A percentile compares a stretch with the other conserved stretches of the same genome.
Conservation (phyloP, 495 filamentous ascomycete species). For the Patellaria atrata region DNA sequence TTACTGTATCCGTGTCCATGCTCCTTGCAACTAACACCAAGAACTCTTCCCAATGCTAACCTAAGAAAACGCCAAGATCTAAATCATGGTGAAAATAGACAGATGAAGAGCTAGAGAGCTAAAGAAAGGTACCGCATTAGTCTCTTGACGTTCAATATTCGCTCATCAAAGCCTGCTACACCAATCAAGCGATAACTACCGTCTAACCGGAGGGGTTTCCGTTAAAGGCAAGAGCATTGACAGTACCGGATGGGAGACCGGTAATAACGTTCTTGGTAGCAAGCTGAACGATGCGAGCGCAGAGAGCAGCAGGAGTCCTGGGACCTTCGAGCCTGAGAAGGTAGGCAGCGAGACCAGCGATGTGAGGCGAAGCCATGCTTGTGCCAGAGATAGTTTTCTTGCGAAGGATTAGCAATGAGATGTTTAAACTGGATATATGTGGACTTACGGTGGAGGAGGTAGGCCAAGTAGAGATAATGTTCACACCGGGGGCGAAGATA, state of each 20-base stretch:
- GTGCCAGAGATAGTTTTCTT: slow-evolving; percentile 44
- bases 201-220: slow-evolving; percentile 12
- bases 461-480: slow-evolving; percentile 26
- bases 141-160: too few relatives aligned
- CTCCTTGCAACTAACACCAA: too few relatives aligned
- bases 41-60: too few relatives aligned
- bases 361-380: slow-evolving; percentile 47
- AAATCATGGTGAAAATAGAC: too few relatives aligned
- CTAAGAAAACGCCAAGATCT: too few relatives aligned
- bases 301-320: slow-evolving; percentile 14
- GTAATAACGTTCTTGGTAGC: slow-evolving; percentile 13
- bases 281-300: slow-evolving; percentile 10
- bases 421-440: too few relatives aligned
- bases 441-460: too few relatives aligned
- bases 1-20: too few relatives aligned
- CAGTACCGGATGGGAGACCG: slow-evolving; percentile 14
- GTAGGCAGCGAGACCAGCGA: slow-evolving; percentile 37
- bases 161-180: too few relatives aligned
- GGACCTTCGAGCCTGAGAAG: slow-evolving; percentile 14
- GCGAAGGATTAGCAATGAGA: background rate
- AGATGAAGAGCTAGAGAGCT: too few relatives aligned
- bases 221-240: slow-evolving; percentile 19
- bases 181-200: too few relatives aligned
- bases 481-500: slow-evolving; percentile 29
- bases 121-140: too few relatives aligned